A percentile compares a stretch with the other conserved stretches of the same genome.
Evolutionary conservation across 129 eudicot species (phyloP).

Genomic region (Apium graveolens): DNA sequence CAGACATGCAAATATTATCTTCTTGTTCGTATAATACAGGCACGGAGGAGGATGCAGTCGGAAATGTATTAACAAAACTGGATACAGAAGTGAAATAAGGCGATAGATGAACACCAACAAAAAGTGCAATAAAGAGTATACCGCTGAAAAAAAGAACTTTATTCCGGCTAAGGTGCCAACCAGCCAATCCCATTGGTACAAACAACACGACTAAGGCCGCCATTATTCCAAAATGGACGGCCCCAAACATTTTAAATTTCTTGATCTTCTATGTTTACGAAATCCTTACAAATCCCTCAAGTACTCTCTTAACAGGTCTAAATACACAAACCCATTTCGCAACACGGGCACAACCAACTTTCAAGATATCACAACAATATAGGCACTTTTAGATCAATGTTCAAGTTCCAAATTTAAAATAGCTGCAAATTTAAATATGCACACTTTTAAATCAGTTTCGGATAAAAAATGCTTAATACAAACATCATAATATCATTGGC

Average conservation of each 20-base stretch:
- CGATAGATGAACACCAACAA: slow-evolving; percentile 77
- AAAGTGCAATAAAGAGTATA: slow-evolving; percentile 80
- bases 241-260: slow-evolving; percentile 51
- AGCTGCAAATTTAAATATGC: background rate
- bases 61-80: slow-evolving; percentile 15
- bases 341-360: background rate
- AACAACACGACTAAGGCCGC: slow-evolving; percentile 83
- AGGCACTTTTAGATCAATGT: background rate
- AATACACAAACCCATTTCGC: background rate
- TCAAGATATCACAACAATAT: background rate
- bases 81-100: slow-evolving; percentile 66
- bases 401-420: background rate
- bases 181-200: slow-evolving; percentile 98
- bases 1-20: slow-evolving; percentile 46
- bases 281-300: background rate
- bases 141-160: slow-evolving; percentile 90
- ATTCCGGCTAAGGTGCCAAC: slow-evolving; percentile 94
- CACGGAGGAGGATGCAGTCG: slow-evolving; percentile 6
- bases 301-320: background rate
- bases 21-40: slow-evolving; percentile 12
- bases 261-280: background rate
- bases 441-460: background rate
- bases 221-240: slow-evolving; percentile 82
- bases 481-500: background rate
- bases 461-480: background rate